Evolutionary conservation across 1,284 basidiomycete genomes (phyloP).

Genomic region (Ceratobasidium theobromae): DNA sequence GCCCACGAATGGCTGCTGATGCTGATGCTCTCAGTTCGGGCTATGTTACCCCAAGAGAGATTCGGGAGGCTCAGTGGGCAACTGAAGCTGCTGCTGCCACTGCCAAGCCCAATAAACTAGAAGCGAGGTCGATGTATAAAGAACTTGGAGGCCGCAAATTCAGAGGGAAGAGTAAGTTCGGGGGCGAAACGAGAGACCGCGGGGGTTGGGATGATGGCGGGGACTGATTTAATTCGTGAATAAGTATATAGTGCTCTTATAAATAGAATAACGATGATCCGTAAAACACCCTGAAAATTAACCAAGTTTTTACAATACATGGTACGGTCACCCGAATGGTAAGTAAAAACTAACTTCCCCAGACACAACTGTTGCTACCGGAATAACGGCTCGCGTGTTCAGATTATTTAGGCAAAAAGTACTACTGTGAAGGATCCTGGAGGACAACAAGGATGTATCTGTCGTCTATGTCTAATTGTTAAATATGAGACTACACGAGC

Average conservation of each 20-base stretch:
- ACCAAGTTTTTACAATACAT: background rate
- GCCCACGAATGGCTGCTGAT: slow-evolving; percentile 19
- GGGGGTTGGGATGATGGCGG: slow-evolving; percentile 60
- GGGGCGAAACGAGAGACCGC: slow-evolving; percentile 60
- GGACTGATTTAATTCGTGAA: slow-evolving; percentile 33
- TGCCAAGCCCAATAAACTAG: slow-evolving; percentile 65
- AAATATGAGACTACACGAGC: background rate
- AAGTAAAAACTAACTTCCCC: background rate
- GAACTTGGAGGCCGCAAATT: slow-evolving; percentile 82
- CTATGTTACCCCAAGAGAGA: slow-evolving; percentile 73
- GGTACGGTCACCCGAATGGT: background rate
- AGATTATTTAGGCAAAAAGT: background rate
- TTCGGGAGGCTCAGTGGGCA: slow-evolving; percentile 73
- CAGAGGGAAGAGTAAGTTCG: slow-evolving; percentile 62
- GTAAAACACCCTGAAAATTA: background rate
- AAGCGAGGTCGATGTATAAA: slow-evolving; percentile 88
- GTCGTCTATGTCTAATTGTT: slow-evolving; percentile 57
- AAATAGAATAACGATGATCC: background rate
- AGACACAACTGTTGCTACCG: background rate
- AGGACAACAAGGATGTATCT: slow-evolving; percentile 81
- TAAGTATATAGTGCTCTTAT: background rate
- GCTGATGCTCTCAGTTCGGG: slow-evolving; percentile 51
- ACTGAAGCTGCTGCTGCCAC: slow-evolving; percentile 53
- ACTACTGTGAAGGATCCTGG: slow-evolving; percentile 62
- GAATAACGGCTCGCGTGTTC: background rate